phyloP scores from a whole-genome alignment of 23 red algal species.

The Porphyridium purpureum region DNA sequence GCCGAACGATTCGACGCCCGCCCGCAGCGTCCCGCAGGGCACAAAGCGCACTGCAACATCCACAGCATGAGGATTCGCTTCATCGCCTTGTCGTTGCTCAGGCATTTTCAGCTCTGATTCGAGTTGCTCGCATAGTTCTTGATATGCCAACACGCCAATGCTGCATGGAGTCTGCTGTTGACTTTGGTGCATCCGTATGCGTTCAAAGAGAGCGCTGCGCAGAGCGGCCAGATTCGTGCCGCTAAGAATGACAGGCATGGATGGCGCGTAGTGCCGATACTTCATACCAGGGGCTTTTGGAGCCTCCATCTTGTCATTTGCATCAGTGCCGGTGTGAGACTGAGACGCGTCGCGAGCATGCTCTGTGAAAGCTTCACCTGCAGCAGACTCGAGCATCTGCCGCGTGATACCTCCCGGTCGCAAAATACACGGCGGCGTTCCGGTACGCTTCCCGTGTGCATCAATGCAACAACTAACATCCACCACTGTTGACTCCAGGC shows the following conservation, averaged over 20 bases:
- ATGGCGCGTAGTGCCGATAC: conserved; percentile 81
- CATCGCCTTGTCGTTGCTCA: no score
- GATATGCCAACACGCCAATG: conserved; percentile 14
- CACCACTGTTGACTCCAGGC: conserved; percentile 68
- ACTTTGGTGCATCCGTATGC: conserved; percentile 9
- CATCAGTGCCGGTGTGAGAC: not conserved
- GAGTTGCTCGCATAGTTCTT: conserved; percentile 8
- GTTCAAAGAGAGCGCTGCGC: not conserved
- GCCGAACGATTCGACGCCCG: not conserved
- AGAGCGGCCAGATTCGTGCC: not conserved
- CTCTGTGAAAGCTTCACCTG: not conserved
- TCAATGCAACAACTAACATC: no score
- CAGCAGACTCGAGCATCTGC: not conserved
- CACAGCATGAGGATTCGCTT: not conserved
- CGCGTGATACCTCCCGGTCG: conserved; percentile 45
- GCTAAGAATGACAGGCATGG: conserved; percentile 19
- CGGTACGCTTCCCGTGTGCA: not conserved
- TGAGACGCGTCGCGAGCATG: not conserved
- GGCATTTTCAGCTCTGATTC: no score
- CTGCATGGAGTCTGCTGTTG: not conserved
- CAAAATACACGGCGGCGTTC: conserved; percentile 10
- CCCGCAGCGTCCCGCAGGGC: not conserved
- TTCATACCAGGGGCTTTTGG: conserved; percentile 85
- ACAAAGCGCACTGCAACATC: not conserved
- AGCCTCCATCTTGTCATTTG: not conserved